Evolutionary conservation across 129 eudicot genomes (phyloP).

Genomic region (Chrysanthemum seticuspe): DNA sequence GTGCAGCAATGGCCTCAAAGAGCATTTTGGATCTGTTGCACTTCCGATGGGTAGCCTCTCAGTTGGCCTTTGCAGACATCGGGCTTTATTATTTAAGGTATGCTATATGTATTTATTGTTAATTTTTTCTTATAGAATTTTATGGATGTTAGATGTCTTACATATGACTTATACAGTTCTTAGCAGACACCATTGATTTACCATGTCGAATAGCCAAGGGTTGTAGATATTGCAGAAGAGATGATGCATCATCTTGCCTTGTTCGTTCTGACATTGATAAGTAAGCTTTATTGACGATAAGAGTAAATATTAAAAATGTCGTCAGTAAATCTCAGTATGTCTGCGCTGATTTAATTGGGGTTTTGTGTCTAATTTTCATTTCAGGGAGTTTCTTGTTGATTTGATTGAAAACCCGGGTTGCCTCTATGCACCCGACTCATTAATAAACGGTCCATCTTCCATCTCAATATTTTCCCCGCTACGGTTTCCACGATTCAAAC

Average conservation of each 20-base stretch:
- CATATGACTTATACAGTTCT: constrained; percentile 48
- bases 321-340: no score
- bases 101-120: constrained; percentile 15
- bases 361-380: constrained; percentile 15
- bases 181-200: constrained; percentile 77
- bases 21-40: constrained; percentile 62
- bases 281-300: constrained; percentile 24
- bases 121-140: background rate
- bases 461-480: constrained; percentile 89
- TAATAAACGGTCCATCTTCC: constrained; percentile 91
- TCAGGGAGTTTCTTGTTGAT: constrained; percentile 88
- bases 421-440: constrained; percentile 83
- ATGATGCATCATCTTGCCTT: constrained; percentile 80
- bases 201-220: constrained; percentile 93
- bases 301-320: no score
- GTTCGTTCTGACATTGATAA: constrained; percentile 69
- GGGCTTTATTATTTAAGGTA: constrained; percentile 88
- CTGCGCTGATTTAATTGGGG: no score
- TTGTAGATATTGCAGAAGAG: constrained; percentile 63
- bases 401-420: constrained; percentile 77
- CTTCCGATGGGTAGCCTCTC: constrained; percentile 84
- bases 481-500: constrained; percentile 63
- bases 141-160: background rate
- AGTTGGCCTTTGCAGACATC: constrained; percentile 88
- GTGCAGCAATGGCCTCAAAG: constrained; percentile 65